Evolutionary conservation across 441 rosid species (phyloP).

Genomic region (Aleurites moluccanus): DNA sequence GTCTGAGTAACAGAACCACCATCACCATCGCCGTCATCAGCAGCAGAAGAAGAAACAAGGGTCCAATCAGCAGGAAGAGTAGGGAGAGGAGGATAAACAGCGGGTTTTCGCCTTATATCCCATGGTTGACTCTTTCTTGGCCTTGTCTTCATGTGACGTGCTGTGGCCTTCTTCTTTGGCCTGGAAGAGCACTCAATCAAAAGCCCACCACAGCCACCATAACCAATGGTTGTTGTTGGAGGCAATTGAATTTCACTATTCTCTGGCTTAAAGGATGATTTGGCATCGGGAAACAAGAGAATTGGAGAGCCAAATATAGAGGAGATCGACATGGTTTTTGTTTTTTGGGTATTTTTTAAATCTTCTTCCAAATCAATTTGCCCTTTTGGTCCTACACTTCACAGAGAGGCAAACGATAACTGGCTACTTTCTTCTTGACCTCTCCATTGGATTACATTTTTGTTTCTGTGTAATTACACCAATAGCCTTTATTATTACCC

Average conservation of each 20-base stretch:
- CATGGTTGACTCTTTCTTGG: constrained; percentile 80
- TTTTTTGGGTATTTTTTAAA: no score
- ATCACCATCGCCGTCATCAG: constrained; percentile 6
- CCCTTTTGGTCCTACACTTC: neutral
- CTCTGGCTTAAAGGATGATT: neutral
- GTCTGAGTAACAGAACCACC: constrained; percentile 39
- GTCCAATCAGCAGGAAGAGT: constrained; percentile 64
- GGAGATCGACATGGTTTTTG: constrained; percentile 25
- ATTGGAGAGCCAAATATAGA: constrained; percentile 30
- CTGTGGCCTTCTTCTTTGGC: constrained; percentile 86
- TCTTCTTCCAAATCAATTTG: no score
- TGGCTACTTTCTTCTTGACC: constrained; percentile 7
- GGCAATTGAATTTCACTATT: neutral
- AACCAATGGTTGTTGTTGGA: neutral
- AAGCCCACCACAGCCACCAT: constrained; percentile 32
- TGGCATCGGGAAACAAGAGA: constrained; percentile 19
- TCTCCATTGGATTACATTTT: constrained; percentile 6
- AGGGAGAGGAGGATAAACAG: constrained; percentile 45
- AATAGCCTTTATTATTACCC: neutral
- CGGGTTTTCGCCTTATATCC: constrained; percentile 49
- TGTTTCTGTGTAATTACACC: neutral
- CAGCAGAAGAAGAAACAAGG: constrained; percentile 29
- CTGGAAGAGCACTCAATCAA: constrained; percentile 78
- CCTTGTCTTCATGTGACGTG: constrained; percentile 89
- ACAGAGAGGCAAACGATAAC: no score